These are phyloP conservation scores for Nothophoma quercina DNA, from an alignment of 2,329 filamentous ascomycete species.

Conservation along the genomic window DNA sequence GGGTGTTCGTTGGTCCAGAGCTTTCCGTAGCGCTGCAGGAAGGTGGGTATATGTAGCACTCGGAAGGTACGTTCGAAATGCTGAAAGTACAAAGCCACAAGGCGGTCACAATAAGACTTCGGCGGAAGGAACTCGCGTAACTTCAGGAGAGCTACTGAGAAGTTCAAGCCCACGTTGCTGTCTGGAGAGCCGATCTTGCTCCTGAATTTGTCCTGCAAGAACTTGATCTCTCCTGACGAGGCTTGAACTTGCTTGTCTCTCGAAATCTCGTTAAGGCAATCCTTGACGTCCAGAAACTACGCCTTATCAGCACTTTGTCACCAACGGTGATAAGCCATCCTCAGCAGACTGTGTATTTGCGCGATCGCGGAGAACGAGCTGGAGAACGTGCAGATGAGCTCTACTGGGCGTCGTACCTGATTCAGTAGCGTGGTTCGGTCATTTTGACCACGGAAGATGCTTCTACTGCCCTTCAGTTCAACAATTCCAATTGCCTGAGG, in stretches of 20 bases:
- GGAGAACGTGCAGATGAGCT: background rate
- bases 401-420: constrained; percentile 20
- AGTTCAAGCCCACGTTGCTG: constrained; percentile 13
- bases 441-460: constrained; percentile 31
- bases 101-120: constrained; percentile 30
- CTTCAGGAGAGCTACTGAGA: constrained; percentile 27
- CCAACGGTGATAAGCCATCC: background rate
- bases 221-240: constrained; percentile 26
- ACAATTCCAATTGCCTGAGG: constrained; percentile 24
- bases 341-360: background rate
- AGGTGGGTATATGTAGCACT: constrained; percentile 35
- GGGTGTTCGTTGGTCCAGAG: constrained; percentile 26
- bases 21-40: constrained; percentile 31
- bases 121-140: constrained; percentile 29
- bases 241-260: constrained; percentile 24
- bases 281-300: constrained; percentile 27
- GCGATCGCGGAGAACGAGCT: background rate
- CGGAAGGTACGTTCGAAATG: constrained; percentile 36
- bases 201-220: constrained; percentile 24
- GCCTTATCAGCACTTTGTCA: constrained; percentile 10
- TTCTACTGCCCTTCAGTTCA: constrained; percentile 28
- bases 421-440: constrained; percentile 30
- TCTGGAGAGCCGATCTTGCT: constrained; percentile 20
- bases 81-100: constrained; percentile 27
- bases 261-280: constrained; percentile 23